Conservation (phyloP, 2,329 filamentous ascomycete species). For the Trichothecium sympodiale region DNA sequence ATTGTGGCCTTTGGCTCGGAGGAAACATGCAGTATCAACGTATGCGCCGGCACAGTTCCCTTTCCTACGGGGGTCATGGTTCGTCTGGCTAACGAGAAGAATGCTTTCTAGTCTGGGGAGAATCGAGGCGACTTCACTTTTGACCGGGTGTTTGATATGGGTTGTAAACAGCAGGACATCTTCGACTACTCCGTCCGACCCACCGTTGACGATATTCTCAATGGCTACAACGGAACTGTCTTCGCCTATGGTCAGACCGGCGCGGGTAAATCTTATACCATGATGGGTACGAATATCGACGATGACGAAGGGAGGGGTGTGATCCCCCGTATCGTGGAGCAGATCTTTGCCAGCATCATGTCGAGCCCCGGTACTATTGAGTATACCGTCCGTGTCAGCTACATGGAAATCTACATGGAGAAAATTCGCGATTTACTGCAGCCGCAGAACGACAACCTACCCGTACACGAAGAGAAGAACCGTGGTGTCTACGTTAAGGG, state of each 20-base stretch:
- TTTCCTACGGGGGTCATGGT: constrained; percentile 1
- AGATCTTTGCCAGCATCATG: constrained; percentile 93
- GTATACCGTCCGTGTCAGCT: constrained; percentile 96
- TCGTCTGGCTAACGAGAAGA: constrained; percentile 12
- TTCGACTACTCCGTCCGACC: constrained; percentile 96
- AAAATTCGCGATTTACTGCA: constrained; percentile 86
- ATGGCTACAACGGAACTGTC: constrained; percentile 98
- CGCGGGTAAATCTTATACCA: constrained; percentile 97
- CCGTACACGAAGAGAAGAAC: constrained; percentile 96
- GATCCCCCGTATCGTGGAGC: constrained; percentile 91
- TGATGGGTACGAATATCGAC: constrained; percentile 75
- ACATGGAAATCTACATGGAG: constrained; percentile 99
- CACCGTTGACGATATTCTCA: constrained; percentile 95
- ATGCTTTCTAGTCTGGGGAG: constrained; percentile 57
- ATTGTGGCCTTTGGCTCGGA: constrained; percentile 83
- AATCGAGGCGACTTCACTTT: constrained; percentile 85
- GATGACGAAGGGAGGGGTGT: constrained; percentile 83
- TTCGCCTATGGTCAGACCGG: constrained; percentile 98
- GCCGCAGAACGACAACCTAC: constrained; percentile 90
- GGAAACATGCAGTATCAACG: constrained; percentile 78
- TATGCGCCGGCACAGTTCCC: constrained; percentile 33
- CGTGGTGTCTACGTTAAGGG: constrained; percentile 95
- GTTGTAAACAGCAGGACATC: constrained; percentile 79
- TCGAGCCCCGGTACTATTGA: constrained; percentile 87
- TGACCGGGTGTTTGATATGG: constrained; percentile 94